phyloP scores from a whole-genome alignment of 176 grass and related monocot genomes.

The Oropetium thomaeum region DNA sequence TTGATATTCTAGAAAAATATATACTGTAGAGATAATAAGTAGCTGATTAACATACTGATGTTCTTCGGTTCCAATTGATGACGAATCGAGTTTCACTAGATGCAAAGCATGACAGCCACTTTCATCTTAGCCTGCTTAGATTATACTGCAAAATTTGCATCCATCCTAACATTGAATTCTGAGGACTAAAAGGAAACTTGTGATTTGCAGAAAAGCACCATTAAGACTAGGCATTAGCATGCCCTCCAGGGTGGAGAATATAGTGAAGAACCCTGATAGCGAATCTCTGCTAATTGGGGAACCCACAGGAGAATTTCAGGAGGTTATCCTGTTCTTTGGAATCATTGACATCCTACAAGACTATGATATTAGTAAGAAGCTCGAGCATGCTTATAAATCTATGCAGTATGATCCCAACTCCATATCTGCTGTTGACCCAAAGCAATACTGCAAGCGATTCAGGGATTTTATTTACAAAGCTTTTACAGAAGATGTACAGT shows the following conservation, averaged over 20 bases:
- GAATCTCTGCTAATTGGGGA: slow-evolving; percentile 57
- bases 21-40: too few species aligned
- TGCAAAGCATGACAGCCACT: too few species aligned
- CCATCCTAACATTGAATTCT: background rate
- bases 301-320: slow-evolving; percentile 65
- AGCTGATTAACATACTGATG: too few species aligned
- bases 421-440: slow-evolving; percentile 74
- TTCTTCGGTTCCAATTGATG: too few species aligned
- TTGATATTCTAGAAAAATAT: too few species aligned
- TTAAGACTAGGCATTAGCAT: slow-evolving; percentile 66
- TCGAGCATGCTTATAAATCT: slow-evolving; percentile 88
- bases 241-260: slow-evolving; percentile 72
- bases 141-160: background rate
- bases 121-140: background rate
- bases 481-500: slow-evolving; percentile 54
- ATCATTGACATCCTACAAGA: slow-evolving; percentile 95
- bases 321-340: slow-evolving; percentile 78
- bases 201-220: slow-evolving; percentile 45
- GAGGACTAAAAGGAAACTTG: background rate
- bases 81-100: too few species aligned
- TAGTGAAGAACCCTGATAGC: slow-evolving; percentile 43
- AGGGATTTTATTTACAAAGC: slow-evolving; percentile 77
- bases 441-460: slow-evolving; percentile 77
- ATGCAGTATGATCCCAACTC: slow-evolving; percentile 75
- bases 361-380: slow-evolving; percentile 90